A percentile compares a stretch with the other conserved stretches of the same genome.
These are phyloP conservation scores for Cardamine occulta DNA, from an alignment of 345 rosid genomes.

Conservation along the genomic window DNA sequence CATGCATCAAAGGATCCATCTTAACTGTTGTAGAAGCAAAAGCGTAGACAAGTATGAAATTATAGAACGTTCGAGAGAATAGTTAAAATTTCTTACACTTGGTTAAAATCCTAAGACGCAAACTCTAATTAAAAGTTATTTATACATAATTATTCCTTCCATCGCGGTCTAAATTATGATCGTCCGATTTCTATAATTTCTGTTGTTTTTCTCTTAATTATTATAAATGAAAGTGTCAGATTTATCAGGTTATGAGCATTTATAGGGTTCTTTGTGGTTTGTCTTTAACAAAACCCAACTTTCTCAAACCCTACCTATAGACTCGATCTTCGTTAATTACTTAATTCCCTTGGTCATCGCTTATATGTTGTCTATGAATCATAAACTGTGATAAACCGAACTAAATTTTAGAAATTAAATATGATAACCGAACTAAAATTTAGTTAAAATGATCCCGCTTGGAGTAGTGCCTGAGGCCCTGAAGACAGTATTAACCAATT, in stretches of 20 bases:
- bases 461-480: neutral
- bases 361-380: neutral
- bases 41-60: constrained; percentile 11
- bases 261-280: constrained; percentile 29
- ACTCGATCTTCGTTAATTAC: constrained; percentile 19
- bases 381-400: neutral
- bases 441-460: neutral
- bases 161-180: constrained; percentile 8
- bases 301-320: constrained; percentile 30
- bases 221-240: neutral
- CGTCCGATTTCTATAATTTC: neutral
- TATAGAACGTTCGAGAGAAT: neutral
- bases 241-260: constrained; percentile 30
- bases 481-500: constrained; percentile 23
- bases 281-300: constrained; percentile 1
- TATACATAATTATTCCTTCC: constrained; percentile 19
- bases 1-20: constrained; percentile 37
- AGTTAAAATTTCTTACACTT: neutral
- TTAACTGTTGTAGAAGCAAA: neutral
- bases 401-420: neutral
- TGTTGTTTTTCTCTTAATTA: neutral
- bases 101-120: constrained; percentile 17
- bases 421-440: neutral
- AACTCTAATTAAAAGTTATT: constrained; percentile 23
- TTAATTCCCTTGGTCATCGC: neutral